Base-by-base conservation (phyloP, 495 filamentous ascomycete genomes). In the Lepraria neglecta region DNA sequence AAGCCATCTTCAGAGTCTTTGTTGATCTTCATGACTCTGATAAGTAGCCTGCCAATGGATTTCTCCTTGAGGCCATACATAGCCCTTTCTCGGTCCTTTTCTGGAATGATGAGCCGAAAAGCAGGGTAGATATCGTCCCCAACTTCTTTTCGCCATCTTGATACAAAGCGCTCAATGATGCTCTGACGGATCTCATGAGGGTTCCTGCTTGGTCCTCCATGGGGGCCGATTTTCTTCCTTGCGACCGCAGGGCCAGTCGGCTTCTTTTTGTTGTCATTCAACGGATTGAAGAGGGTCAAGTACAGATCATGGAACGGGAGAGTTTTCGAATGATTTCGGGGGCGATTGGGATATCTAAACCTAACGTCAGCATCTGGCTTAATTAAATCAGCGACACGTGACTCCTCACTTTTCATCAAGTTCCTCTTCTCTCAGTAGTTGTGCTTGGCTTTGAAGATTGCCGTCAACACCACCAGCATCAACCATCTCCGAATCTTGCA, bases 21-120 rank as follows among this genome's bases (percentile, higher is more conserved):
- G 74, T 92, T 87, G 68, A 98, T 95, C 71, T 92, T 94, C 83
- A 96, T 88, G 42, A 95, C 80, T 65, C 89, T 89, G 42, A 97
- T 89, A 6, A 97, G 76, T 45, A 98, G 73, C 66, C 89, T 95
- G 4, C 86, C 92, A 59, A 97, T 92, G 17, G 83, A 82, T 71
- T 88, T 91, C 75, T 98, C 94, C 71, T 97, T 97, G 33, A 98
- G 79, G 4, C 92, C 89, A 68, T 98, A 98, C 82, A 96, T 91
- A 40, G 88, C 87, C 40, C 94, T 83, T 62, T 97, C 92, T 38
- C 92, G 81, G 68, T 98, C 94, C 69, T 95, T 95, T 66, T 92
- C 90, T 0, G 91, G 90, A n/a, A 96, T 75, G 66, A 97, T 95
- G 55, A 98, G 78, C 40, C 94, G 83, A 72, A 98, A 83, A 21